Base-by-base conservation (phyloP, 208 protist species). In the Crithidia acanthocephali region DNA sequence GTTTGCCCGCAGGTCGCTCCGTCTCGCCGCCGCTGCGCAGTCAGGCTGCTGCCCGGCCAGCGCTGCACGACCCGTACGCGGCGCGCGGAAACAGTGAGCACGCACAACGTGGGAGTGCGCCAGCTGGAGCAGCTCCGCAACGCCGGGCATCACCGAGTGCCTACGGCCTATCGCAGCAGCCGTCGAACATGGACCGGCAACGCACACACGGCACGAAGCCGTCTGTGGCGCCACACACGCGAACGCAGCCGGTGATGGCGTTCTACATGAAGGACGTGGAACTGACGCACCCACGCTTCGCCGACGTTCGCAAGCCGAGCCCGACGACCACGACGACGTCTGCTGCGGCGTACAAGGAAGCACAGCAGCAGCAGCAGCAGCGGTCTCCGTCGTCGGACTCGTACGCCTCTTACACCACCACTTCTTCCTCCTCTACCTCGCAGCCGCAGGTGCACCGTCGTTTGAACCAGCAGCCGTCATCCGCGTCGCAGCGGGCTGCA, bases 221-320 rank as follows among this genome's bases (percentile, higher is more conserved):
- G n/a, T 23, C 23, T 33, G 23, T 2, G 37, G 27, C n/a, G 37
- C 3, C 23, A 50, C 57, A 30, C 33, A 33, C 37, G n/a, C 37
- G 20, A 8, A 40, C 10, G 20, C 47, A 66, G 47, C 61, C 61
- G 8, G 61, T 44, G 30, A 42, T 66, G 1, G 61, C 30, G 6
- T 53, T 47, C 18, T 56, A 66, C 61, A 66, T 66, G 47, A 53
- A 56, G 27, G 61, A 18, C 1, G 47, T 56, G 2, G 61, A 28
- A 4, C 61, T 47, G 10, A 66, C 56, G 61, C 61, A 66, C 61
- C 61, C 61, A 6, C 47, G 45, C 28, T 66, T 66, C 44, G 47
- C 44, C 7, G 47, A 66, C 30, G 61, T 45, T 3, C 61, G 47
- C 47, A 56, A 72, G 27, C 22, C 27, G 10, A 28, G 48, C 25